phyloP scores from a whole-genome alignment of 2,329 filamentous ascomycete genomes.

The Pezicula radicicola region DNA sequence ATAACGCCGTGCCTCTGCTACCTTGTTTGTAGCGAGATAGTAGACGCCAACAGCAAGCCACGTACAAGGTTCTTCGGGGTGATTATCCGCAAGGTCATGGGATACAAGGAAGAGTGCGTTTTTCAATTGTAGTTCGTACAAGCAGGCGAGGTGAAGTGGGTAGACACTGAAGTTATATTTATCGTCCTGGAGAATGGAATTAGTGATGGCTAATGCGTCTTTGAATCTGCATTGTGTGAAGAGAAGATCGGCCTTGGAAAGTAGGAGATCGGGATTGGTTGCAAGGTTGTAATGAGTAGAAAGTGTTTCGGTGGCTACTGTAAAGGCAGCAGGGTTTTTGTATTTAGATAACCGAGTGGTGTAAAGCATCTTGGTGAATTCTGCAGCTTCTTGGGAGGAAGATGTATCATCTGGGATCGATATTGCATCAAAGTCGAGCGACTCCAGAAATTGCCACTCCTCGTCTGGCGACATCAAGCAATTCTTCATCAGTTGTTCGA shows the following conservation, averaged over 20 bases:
- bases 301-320: constrained; percentile 82
- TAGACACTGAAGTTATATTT: constrained; percentile 88
- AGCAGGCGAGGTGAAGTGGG: constrained; percentile 85
- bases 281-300: constrained; percentile 90
- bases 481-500: constrained; percentile 97
- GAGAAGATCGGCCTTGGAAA: constrained; percentile 84
- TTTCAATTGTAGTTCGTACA: constrained; percentile 83
- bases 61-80: constrained; percentile 85
- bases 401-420: constrained; percentile 61
- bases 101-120: constrained; percentile 89
- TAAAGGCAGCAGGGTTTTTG: constrained; percentile 78
- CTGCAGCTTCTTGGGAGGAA: constrained; percentile 78
- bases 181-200: constrained; percentile 76
- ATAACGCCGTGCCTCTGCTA: constrained; percentile 90
- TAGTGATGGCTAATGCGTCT: constrained; percentile 81
- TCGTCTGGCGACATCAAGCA: constrained; percentile 77
- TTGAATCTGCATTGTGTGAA: constrained; percentile 95
- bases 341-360: constrained; percentile 96
- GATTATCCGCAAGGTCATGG: constrained; percentile 87
- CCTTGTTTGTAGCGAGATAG: constrained; percentile 84
- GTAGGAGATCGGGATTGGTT: constrained; percentile 82
- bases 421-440: constrained; percentile 84
- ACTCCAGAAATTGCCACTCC: constrained; percentile 69
- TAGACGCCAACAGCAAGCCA: constrained; percentile 96
- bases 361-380: constrained; percentile 95